Evolutionary conservation across 164 flowering plant species (phyloP).

Genomic region (Aristolochia californica): DNA sequence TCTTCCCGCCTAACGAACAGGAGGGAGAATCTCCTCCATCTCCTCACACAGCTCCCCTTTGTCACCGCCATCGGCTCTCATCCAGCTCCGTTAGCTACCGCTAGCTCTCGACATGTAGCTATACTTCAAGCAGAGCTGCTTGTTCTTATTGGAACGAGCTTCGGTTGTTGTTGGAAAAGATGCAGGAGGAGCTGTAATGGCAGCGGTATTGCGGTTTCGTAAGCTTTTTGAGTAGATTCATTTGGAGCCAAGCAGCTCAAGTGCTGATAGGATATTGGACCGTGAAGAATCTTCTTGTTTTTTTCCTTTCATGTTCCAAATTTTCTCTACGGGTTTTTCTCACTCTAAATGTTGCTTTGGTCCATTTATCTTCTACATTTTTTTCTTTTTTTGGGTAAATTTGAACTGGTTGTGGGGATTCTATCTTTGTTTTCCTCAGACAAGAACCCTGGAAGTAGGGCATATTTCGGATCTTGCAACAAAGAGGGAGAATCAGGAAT

Average conservation of each 20-base stretch:
- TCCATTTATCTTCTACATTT: background rate
- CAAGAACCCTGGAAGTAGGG: slow-evolving; percentile 74
- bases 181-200: too few species aligned
- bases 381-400: background rate
- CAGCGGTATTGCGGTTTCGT: too few species aligned
- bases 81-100: too few species aligned
- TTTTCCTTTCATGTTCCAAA: background rate
- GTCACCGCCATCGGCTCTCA: too few species aligned
- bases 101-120: too few species aligned
- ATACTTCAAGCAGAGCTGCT: too few species aligned
- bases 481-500: slow-evolving; percentile 82
- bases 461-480: slow-evolving; percentile 84
- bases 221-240: too few species aligned
- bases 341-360: background rate
- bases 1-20: too few species aligned
- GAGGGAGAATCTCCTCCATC: too few species aligned
- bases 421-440: slow-evolving; percentile 17
- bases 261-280: background rate
- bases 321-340: background rate
- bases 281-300: background rate
- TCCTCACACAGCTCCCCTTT: too few species aligned
- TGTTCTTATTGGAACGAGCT: too few species aligned
- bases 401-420: background rate
- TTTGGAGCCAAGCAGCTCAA: background rate
- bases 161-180: too few species aligned